Conservation (phyloP, 2,329 filamentous ascomycete species). For the Akanthomyces uredinophilus region DNA sequence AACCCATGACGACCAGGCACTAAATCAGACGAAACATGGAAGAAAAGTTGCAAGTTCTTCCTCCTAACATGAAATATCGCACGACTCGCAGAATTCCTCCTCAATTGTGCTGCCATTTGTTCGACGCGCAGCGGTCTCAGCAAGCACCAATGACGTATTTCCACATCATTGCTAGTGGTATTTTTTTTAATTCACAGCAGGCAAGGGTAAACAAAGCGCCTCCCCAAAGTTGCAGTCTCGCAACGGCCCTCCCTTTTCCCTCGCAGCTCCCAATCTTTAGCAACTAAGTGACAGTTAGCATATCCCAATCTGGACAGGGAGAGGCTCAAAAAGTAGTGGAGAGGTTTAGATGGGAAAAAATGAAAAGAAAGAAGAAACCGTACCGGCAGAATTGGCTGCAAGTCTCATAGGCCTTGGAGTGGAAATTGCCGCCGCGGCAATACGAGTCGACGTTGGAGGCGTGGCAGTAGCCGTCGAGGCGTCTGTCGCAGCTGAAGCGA, state of each 20-base stretch:
- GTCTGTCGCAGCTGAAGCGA: constrained; percentile 16
- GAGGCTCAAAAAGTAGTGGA: neutral
- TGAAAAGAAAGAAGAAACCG: neutral
- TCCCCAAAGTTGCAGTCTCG: too few relatives aligned
- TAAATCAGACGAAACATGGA: constrained; percentile 3
- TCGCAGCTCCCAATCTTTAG: too few relatives aligned
- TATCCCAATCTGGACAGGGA: neutral
- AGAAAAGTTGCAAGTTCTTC: neutral
- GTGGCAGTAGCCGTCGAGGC: constrained; percentile 19
- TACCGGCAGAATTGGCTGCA: constrained; percentile 14
- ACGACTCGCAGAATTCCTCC: neutral
- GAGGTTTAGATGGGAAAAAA: neutral
- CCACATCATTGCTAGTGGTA: too few relatives aligned
- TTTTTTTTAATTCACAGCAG: too few relatives aligned
- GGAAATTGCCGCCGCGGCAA: constrained; percentile 18
- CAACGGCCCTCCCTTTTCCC: too few relatives aligned
- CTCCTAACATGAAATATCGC: neutral
- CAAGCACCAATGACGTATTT: too few relatives aligned
- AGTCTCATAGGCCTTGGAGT: constrained; percentile 17
- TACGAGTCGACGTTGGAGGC: constrained; percentile 20
- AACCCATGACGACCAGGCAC: constrained; percentile 18
- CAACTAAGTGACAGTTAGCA: too few relatives aligned
- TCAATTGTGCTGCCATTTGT: too few relatives aligned
- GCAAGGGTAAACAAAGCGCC: too few relatives aligned
- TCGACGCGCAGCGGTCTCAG: too few relatives aligned